These are phyloP conservation scores for Pleurostoma richardsiae DNA, from an alignment of 2,329 filamentous ascomycete genomes.

Conservation along the genomic window DNA sequence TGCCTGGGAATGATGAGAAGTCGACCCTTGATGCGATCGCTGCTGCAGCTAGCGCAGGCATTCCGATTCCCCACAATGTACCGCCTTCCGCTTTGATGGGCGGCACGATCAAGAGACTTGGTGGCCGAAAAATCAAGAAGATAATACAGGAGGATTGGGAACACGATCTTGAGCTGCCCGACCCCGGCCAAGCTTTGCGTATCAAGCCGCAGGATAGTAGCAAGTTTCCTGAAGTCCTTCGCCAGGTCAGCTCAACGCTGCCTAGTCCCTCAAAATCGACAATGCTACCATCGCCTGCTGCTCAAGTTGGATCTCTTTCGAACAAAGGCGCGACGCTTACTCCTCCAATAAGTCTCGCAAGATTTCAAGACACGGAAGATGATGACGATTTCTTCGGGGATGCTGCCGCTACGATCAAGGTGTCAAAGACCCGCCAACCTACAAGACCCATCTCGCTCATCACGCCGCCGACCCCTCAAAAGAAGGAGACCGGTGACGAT, in stretches of 20 bases:
- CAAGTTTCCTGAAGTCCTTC: conserved; percentile 62
- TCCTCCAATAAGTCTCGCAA: conserved; percentile 53
- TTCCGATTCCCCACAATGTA: conserved; percentile 82
- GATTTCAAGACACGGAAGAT: conserved; percentile 57
- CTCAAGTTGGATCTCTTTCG: conserved; percentile 22
- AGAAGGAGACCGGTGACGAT: conserved; percentile 45
- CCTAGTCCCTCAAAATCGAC: conserved; percentile 44
- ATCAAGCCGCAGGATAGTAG: conserved; percentile 59
- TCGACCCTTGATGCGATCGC: conserved; percentile 82
- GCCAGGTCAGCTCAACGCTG: conserved; percentile 56
- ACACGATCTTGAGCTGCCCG: conserved; percentile 69
- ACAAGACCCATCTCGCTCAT: conserved; percentile 47
- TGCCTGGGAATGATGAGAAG: conserved; percentile 79
- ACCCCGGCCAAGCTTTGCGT: conserved; percentile 51
- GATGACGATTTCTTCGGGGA: conserved; percentile 62
- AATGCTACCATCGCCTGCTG: conserved; percentile 16
- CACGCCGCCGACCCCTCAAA: conserved; percentile 50
- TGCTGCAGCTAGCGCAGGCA: conserved; percentile 81
- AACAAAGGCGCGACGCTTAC: conserved; percentile 28
- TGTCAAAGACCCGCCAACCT: conserved; percentile 53
- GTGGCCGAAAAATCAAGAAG: conserved; percentile 66
- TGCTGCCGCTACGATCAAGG: conserved; percentile 61
- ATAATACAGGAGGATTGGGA: conserved; percentile 77
- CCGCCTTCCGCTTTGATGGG: conserved; percentile 85
- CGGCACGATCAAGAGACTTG: conserved; percentile 87